These are phyloP conservation scores for Rhipidocladum racemiflorum DNA, from an alignment of 176 grass and related monocot genomes.

Conservation along the genomic window DNA sequence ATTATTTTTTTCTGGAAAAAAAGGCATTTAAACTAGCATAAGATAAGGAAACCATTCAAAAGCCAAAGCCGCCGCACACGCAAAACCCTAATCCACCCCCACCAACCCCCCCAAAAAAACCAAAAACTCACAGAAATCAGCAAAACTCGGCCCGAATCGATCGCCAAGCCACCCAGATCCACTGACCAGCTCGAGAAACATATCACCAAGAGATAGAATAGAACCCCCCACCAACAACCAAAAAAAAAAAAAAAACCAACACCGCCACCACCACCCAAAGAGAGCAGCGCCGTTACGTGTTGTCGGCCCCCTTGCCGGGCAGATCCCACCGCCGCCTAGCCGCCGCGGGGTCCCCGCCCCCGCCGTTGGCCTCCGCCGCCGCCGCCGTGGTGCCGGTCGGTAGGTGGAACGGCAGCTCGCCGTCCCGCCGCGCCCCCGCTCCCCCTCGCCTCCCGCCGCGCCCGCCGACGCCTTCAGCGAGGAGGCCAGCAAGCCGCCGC, in stretches of 20 bases:
- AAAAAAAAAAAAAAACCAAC: not conserved
- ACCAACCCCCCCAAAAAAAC: not conserved
- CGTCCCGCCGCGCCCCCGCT: not conserved
- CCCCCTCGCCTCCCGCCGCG: conserved; percentile 7
- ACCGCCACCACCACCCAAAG: not conserved
- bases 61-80: not conserved
- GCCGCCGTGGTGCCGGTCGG: conserved; percentile 33
- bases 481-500: not conserved
- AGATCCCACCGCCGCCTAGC: conserved; percentile 52
- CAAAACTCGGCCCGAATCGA: not conserved
- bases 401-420: not conserved
- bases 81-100: conserved; percentile 35
- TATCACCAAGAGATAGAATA: not conserved
- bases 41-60: conserved; percentile 18
- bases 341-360: conserved; percentile 34
- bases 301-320: conserved; percentile 26
- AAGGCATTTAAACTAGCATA: not conserved
- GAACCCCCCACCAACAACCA: not conserved
- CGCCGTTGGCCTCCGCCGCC: conserved; percentile 31
- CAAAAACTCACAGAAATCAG: not conserved
- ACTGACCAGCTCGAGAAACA: not conserved
- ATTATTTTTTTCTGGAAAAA: not conserved
- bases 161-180: not conserved
- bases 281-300: conserved; percentile 32
- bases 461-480: not conserved